Base-by-base conservation (phyloP, 1,284 basidiomycete genomes). In the Anthracocystis setariae region DNA sequence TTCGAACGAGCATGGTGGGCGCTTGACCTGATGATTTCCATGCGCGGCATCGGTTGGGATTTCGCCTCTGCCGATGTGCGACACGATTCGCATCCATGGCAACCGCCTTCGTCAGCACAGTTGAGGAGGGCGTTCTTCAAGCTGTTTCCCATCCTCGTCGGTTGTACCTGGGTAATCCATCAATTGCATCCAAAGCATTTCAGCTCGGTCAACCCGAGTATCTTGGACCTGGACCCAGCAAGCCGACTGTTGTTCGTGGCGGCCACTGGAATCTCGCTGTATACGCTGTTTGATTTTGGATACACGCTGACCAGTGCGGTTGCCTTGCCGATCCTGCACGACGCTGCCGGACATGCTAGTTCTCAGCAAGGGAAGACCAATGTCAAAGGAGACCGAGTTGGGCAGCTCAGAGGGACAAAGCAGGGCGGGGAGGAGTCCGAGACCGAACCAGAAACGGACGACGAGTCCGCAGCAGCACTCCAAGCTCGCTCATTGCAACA, bases 11-110 rank as follows among this genome's bases (percentile, higher is more conserved):
- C 57, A 13, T 75, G 73, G 73, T 75, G 70, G 69, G 64, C 73
- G 29, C 52, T 75, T 3, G 73, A 75, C 20, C 53, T 75, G 13
- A 65, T 75, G 69, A 75, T 75, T 47, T 65, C 65, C 55, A 75
- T 75, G 73, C 59, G 73, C 21, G 73, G 73, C 8, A 68, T 75
- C 40, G 70, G 73, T 5, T 75, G 73, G 73, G 70, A 75, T 33
- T 75, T 72, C 46, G 73, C 73, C 2, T 59, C 61, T 8, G 61
- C 73, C 9, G 73, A 75, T 32, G 73, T 75, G 13, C 45, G 73
- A 4, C 73, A 75, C 44, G 73, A 73, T 27, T 58, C 57, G 38
- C 66, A 73, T 25, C 73, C 73, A 0, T 75, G 73, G 73, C 73
- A 75, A 33, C 69, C 69, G 1, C 73, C 73, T 1, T 54, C 51